phyloP scores from a whole-genome alignment of 306 rosid genomes.

The Cicer chorassanicum region DNA sequence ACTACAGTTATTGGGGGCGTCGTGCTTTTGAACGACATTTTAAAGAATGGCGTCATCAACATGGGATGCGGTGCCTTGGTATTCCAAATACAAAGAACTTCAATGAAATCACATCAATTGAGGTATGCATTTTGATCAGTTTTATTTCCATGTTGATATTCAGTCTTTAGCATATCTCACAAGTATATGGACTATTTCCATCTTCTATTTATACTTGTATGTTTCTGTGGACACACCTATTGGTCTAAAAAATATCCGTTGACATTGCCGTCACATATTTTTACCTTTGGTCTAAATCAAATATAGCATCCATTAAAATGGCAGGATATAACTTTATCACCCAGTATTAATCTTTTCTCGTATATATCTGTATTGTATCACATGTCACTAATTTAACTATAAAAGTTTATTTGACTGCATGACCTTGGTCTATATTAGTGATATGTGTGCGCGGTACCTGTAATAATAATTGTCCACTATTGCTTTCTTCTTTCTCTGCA shows the following conservation, averaged over 20 bases:
- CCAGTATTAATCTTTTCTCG: not conserved
- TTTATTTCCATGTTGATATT: not conserved
- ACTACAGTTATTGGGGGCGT: conserved; percentile 99
- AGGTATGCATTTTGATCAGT: conserved; percentile 55
- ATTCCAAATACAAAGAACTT: conserved; percentile 97
- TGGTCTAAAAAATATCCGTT: not conserved
- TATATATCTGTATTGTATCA: not conserved
- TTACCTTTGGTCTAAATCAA: not conserved
- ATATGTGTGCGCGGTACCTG: not conserved
- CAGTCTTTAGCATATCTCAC: not conserved
- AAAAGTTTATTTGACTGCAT: conserved; percentile 3
- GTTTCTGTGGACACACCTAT: not conserved
- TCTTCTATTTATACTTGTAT: not conserved
- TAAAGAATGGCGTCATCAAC: conserved; percentile 99
- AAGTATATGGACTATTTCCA: conserved; percentile 3
- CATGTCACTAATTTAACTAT: conserved; percentile 2
- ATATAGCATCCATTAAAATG: not conserved
- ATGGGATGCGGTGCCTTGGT: conserved; percentile 99
- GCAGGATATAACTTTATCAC: conserved; percentile 8
- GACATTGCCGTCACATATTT: not conserved
- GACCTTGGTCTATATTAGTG: conserved; percentile 4
- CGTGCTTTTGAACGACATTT: conserved; percentile 97
- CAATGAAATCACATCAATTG: conserved; percentile 95
- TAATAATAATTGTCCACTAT: not conserved
- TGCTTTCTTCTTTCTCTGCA: not conserved